Conservation (phyloP, 2,329 filamentous ascomycete species). For the Hypomyces rosellus region DNA sequence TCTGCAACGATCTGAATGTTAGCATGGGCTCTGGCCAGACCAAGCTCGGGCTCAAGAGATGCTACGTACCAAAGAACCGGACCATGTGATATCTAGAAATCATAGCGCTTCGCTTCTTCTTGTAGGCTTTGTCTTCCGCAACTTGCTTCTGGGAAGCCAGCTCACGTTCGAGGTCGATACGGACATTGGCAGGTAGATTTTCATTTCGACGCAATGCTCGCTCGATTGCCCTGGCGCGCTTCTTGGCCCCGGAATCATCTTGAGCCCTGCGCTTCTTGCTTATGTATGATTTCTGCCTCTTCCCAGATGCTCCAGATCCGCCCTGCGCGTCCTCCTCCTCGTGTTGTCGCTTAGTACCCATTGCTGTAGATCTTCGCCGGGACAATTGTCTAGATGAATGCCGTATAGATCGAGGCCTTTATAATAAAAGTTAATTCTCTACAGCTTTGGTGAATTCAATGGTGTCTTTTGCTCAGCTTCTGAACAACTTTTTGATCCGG, state of each 20-base stretch:
- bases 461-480: too few relatives aligned
- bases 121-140: conserved; percentile 51
- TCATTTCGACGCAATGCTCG: conserved; percentile 56
- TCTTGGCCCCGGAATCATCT: conserved; percentile 57
- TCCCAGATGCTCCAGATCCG: conserved; percentile 12
- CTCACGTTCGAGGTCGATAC: conserved; percentile 65
- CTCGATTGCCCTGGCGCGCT: conserved; percentile 63
- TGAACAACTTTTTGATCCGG: too few relatives aligned
- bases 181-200: conserved; percentile 60
- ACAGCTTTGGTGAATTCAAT: too few relatives aligned
- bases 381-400: neutral
- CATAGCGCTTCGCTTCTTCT: conserved; percentile 61
- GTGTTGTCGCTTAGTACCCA: conserved; percentile 28
- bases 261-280: conserved; percentile 36
- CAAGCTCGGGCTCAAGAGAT: neutral
- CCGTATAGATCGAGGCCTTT: neutral
- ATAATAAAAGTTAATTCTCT: neutral
- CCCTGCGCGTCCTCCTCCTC: conserved; percentile 20
- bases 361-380: conserved; percentile 9
- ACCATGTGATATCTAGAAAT: conserved; percentile 79
- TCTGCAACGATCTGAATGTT: conserved; percentile 37
- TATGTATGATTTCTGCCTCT: conserved; percentile 29
- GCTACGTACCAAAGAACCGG: conserved; percentile 64
- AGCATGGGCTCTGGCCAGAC: neutral
- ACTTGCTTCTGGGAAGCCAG: conserved; percentile 60